Conservation (phyloP, 805 yeast species). For the Komagataella phaffii region DNA sequence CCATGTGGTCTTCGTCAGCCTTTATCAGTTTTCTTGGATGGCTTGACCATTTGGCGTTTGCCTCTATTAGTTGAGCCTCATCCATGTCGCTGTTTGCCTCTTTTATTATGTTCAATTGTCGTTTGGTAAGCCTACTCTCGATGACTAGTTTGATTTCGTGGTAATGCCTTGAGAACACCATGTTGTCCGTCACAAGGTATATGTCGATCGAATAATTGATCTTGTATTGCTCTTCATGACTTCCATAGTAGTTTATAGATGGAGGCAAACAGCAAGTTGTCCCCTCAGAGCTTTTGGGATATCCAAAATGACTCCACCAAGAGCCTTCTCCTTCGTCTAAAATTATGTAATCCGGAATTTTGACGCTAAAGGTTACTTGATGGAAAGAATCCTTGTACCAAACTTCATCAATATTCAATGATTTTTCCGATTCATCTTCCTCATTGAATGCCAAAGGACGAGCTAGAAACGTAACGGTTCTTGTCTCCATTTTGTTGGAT, state of each 20-base stretch:
- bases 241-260: background rate
- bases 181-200: background rate
- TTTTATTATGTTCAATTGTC: background rate
- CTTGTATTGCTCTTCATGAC: background rate
- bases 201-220: background rate
- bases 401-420: background rate
- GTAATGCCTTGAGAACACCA: background rate
- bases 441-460: background rate
- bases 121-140: background rate
- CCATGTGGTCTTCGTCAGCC: background rate
- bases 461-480: background rate
- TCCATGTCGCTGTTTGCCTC: background rate
- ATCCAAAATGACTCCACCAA: background rate
- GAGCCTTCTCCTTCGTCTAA: background rate
- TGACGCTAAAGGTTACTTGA: background rate
- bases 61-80: background rate
- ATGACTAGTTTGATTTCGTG: background rate
- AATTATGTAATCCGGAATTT: background rate
- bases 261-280: background rate
- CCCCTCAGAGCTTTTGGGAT: background rate
- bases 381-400: background rate
- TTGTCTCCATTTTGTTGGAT: background rate
- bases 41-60: background rate
- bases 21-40: background rate
- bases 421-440: background rate